A percentile compares a stretch with the other conserved stretches of the same genome.
These are phyloP conservation scores for Lipomyces spencermartinsiae DNA, from an alignment of 805 yeast species.

Conservation along the genomic window DNA sequence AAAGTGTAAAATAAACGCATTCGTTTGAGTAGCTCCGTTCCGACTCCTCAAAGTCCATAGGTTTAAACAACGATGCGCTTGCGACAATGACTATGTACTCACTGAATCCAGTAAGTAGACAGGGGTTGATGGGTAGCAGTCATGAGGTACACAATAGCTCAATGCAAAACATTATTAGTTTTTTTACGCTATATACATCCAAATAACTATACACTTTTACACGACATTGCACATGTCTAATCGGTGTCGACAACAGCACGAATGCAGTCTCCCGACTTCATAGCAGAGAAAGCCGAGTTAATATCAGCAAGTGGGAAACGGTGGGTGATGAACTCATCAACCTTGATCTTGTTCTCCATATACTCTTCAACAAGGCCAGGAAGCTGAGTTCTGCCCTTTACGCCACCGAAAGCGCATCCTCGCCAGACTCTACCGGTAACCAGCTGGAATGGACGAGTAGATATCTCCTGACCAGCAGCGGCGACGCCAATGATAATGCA, in stretches of 20 bases:
- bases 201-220: background rate
- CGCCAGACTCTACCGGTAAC: slow-evolving; percentile 99
- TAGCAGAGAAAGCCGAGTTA: slow-evolving; percentile 89
- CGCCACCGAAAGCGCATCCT: slow-evolving; percentile 99
- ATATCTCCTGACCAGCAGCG: slow-evolving; percentile 95
- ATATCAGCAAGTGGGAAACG: slow-evolving; percentile 77
- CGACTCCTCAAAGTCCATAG: too few relatives aligned
- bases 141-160: too few relatives aligned
- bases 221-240: background rate
- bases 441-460: slow-evolving; percentile 98
- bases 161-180: too few relatives aligned
- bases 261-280: slow-evolving; percentile 92
- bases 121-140: too few relatives aligned
- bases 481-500: slow-evolving; percentile 97
- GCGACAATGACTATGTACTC: too few relatives aligned
- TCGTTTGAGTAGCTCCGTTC: too few relatives aligned
- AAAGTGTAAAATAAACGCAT: too few relatives aligned
- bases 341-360: slow-evolving; percentile 78
- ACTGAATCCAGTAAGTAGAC: too few relatives aligned
- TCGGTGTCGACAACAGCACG: slow-evolving; percentile 76
- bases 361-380: slow-evolving; percentile 89
- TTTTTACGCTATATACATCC: background rate
- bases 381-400: slow-evolving; percentile 95
- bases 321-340: slow-evolving; percentile 95
- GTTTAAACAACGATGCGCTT: too few relatives aligned